A percentile compares a stretch with the other conserved stretches of the same genome.
phyloP scores from a whole-genome alignment of 805 yeast species.

The Metschnikowia santaceciliae region DNA sequence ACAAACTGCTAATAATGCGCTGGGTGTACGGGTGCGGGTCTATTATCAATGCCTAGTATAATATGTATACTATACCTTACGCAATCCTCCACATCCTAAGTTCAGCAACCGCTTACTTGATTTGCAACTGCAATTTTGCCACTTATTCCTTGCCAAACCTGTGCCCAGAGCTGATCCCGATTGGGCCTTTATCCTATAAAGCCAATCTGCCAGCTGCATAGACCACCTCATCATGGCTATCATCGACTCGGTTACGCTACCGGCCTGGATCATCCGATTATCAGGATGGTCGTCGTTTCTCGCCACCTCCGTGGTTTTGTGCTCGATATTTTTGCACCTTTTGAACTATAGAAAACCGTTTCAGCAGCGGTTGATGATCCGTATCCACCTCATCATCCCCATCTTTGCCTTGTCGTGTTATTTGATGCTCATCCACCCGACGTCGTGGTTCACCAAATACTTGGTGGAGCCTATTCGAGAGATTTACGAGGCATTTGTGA shows the following conservation, averaged over 20 bases:
- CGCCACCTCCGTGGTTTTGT: conserved; percentile 22
- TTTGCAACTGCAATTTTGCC: background rate
- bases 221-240: background rate
- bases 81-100: background rate
- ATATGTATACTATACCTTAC: background rate
- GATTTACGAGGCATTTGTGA: conserved; percentile 92
- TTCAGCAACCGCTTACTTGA: background rate
- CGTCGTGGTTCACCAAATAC: conserved; percentile 37
- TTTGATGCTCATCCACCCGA: conserved; percentile 46
- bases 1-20: background rate
- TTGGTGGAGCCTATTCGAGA: conserved; percentile 75
- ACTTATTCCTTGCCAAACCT: background rate
- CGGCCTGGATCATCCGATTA: conserved; percentile 19
- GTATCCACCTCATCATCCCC: conserved; percentile 82
- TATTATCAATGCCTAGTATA: background rate
- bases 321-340: conserved; percentile 32
- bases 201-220: background rate
- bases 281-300: conserved; percentile 21
- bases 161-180: background rate
- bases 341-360: conserved; percentile 80
- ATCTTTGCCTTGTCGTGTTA: conserved; percentile 72
- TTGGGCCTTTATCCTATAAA: background rate
- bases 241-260: conserved; percentile 11
- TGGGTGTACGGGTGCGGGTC: conserved; percentile 1
- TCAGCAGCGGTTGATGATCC: conserved; percentile 78